A percentile compares a stretch with the other conserved stretches of the same genome.
phyloP scores from a whole-genome alignment of 192 early-diverging fungal genomes.

The Backusella morwellensis region DNA sequence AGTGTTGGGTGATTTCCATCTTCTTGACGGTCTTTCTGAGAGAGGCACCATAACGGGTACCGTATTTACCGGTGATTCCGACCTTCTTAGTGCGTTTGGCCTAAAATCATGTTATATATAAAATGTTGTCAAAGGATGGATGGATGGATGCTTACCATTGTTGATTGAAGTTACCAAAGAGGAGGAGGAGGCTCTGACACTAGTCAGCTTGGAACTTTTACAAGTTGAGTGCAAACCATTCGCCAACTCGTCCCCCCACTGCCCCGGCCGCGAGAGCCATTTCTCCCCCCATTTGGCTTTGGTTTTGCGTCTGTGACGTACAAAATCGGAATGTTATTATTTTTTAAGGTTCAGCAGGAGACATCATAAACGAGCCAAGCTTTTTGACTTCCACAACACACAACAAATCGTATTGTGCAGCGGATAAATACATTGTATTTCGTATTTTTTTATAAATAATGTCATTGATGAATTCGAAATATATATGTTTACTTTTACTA shows the following conservation, averaged over 20 bases:
- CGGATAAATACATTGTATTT: too few species aligned
- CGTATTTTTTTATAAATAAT: too few species aligned
- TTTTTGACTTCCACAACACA: too few species aligned
- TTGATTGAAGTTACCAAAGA: constrained; percentile 19
- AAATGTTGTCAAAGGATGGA: constrained; percentile 17
- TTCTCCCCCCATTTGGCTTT: background rate
- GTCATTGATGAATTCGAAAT: too few species aligned
- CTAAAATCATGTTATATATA: constrained; percentile 26
- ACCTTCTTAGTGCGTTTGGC: constrained; percentile 98
- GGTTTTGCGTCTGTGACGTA: too few species aligned
- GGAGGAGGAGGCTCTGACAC: background rate
- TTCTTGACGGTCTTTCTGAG: constrained; percentile 96
- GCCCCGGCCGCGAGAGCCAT: background rate
- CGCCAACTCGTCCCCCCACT: background rate
- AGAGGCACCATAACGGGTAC: constrained; percentile 99
- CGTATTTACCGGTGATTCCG: constrained; percentile 99
- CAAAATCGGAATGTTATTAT: background rate
- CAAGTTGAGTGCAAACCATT: background rate
- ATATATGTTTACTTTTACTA: too few species aligned
- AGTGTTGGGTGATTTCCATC: constrained; percentile 99
- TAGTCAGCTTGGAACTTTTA: background rate
- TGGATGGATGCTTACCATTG: constrained; percentile 22
- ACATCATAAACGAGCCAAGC: too few species aligned
- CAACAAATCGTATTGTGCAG: too few species aligned
- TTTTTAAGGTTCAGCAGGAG: background rate